These are phyloP conservation scores for Ganoderma leucocontextum DNA, from an alignment of 1,284 basidiomycete species.

Conservation along the genomic window DNA sequence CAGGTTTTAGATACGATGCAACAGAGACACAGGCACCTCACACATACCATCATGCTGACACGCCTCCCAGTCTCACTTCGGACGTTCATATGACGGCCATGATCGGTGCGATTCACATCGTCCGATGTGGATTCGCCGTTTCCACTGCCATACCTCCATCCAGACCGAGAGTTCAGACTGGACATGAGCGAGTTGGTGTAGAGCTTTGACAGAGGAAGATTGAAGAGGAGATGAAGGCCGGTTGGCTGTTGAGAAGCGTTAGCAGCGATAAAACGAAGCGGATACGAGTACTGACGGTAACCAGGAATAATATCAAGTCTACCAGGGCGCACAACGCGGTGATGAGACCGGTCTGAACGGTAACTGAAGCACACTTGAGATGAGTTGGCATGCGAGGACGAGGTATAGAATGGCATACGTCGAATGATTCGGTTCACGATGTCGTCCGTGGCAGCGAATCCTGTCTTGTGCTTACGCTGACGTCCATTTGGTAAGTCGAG, in stretches of 20 bases:
- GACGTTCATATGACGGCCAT: constrained; percentile 21
- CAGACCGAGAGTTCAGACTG: constrained; percentile 44
- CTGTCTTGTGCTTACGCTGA: constrained; percentile 51
- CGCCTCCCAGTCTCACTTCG: constrained; percentile 31
- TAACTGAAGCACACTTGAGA: constrained; percentile 36
- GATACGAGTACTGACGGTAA: constrained; percentile 34
- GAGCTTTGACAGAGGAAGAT: constrained; percentile 44
- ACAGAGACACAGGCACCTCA: neutral
- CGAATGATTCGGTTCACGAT: constrained; percentile 52
- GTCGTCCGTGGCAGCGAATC: constrained; percentile 46
- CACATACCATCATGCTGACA: constrained; percentile 32
- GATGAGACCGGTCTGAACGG: constrained; percentile 46
- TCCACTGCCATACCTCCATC: constrained; percentile 42
- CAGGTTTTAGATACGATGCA: neutral
- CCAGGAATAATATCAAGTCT: constrained; percentile 44
- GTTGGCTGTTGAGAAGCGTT: constrained; percentile 32
- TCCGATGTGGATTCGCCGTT: constrained; percentile 27
- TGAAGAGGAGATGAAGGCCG: constrained; percentile 44
- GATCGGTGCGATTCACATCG: constrained; percentile 22
- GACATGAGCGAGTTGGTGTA: constrained; percentile 47
- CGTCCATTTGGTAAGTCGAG: neutral
- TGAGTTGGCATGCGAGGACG: neutral
- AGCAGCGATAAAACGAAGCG: neutral
- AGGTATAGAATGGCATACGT: constrained; percentile 40
- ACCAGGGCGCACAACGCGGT: constrained; percentile 45